Conservation (phyloP, 2,329 filamentous ascomycete species). For the Atkinsonella hypoxylon region DNA sequence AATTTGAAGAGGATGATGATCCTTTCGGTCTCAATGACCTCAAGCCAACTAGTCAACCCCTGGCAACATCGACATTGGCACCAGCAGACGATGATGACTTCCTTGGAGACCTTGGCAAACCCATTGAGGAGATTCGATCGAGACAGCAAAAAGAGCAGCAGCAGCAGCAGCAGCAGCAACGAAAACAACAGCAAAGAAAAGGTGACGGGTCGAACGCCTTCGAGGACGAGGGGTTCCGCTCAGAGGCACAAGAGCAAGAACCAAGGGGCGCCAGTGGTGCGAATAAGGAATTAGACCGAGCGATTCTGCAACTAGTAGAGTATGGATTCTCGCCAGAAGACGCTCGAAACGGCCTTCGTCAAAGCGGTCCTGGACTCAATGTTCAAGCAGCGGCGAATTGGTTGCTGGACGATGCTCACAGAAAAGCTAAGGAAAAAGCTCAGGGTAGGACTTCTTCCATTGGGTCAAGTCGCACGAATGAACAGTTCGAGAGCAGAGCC, state of each 20-base stretch:
- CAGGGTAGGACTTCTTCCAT: conserved; percentile 34
- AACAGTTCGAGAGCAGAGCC: conserved; percentile 20
- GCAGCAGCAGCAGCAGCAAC: neutral
- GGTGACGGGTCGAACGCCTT: conserved; percentile 33
- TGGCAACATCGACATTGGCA: conserved; percentile 15
- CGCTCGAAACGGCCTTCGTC: conserved; percentile 65
- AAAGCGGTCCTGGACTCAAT: conserved; percentile 68
- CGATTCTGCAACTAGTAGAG: conserved; percentile 79
- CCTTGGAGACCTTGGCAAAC: conserved; percentile 50
- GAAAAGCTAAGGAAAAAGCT: conserved; percentile 64
- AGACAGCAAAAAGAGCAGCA: conserved; percentile 5
- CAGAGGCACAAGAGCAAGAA: conserved; percentile 9
- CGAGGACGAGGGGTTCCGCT: conserved; percentile 24
- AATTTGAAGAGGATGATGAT: conserved; percentile 65
- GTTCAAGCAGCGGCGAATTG: conserved; percentile 80
- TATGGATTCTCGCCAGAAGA: conserved; percentile 88
- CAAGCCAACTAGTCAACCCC: conserved; percentile 24
- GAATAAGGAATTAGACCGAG: conserved; percentile 50
- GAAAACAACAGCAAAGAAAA: conserved; percentile 38
- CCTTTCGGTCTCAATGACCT: conserved; percentile 70
- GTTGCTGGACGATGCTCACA: conserved; percentile 83
- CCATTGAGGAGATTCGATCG: conserved; percentile 49
- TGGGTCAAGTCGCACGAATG: neutral
- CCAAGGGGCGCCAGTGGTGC: conserved; percentile 13
- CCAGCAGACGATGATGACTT: conserved; percentile 51